Percentiles rank a stretch among this genome's conserved stretches.
Conservation (phyloP, 805 yeast species). For the Dipodascopsis uninucleata region DNA sequence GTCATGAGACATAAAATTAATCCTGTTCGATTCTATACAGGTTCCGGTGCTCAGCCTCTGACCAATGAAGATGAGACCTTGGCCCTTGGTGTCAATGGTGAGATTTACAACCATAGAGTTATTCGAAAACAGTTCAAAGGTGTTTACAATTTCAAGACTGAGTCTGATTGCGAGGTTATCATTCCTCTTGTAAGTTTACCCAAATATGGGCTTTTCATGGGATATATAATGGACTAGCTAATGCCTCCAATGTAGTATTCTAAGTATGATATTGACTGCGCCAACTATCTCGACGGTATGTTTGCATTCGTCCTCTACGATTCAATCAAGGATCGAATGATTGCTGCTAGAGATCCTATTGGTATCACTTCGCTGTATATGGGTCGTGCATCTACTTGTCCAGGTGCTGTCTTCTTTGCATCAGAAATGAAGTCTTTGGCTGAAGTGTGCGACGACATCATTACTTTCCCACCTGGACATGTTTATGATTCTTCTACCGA, state of each 20-base stretch:
- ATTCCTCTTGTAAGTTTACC: constrained; percentile 62
- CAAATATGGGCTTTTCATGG: not conserved
- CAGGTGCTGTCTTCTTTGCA: constrained; percentile 82
- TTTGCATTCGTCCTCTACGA: constrained; percentile 93
- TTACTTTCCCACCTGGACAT: constrained; percentile 98
- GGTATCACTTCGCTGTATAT: constrained; percentile 95
- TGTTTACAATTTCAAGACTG: constrained; percentile 75
- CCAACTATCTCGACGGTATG: constrained; percentile 95
- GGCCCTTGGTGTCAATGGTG: constrained; percentile 90
- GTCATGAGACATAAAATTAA: not conserved
- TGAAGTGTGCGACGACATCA: constrained; percentile 90
- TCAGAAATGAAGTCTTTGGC: constrained; percentile 90
- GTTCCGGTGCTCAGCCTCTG: constrained; percentile 98
- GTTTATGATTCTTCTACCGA: constrained; percentile 90
- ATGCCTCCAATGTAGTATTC: constrained; percentile 43
- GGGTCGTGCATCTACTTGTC: constrained; percentile 70
- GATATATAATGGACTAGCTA: not conserved
- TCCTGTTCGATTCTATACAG: constrained; percentile 62
- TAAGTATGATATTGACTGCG: constrained; percentile 85
- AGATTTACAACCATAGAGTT: constrained; percentile 93
- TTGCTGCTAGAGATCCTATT: constrained; percentile 98
- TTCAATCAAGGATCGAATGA: constrained; percentile 72
- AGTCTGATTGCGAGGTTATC: constrained; percentile 96
- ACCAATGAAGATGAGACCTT: constrained; percentile 70
- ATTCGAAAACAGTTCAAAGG: constrained; percentile 65